A percentile compares a stretch with the other conserved stretches of the same genome.
Evolutionary conservation across 2,329 filamentous ascomycete genomes (phyloP).

Genomic region (Cladorrhinum sp.): DNA sequence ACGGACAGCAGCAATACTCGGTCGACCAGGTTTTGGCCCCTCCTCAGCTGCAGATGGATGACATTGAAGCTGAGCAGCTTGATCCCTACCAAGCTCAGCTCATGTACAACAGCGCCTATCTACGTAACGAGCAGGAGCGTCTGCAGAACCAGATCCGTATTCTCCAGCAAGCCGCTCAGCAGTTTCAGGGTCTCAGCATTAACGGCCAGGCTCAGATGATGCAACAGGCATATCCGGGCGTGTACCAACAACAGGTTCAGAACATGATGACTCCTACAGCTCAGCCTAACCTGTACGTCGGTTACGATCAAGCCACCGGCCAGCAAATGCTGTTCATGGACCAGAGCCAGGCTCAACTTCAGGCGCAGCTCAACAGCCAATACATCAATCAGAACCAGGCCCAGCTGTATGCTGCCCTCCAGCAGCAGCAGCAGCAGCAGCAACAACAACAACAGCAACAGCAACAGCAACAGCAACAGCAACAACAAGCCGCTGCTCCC

Average conservation of each 20-base stretch:
- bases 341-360: conserved; percentile 34
- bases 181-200: conserved; percentile 74
- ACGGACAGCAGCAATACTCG: conserved; percentile 57
- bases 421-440: conserved; percentile 34
- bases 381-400: conserved; percentile 47
- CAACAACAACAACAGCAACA: conserved; percentile 32
- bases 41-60: conserved; percentile 72
- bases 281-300: conserved; percentile 74
- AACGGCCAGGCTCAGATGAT: conserved; percentile 47
- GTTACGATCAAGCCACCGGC: conserved; percentile 82
- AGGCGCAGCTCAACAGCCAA: conserved; percentile 43
- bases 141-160: conserved; percentile 88
- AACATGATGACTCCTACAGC: conserved; percentile 53
- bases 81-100: conserved; percentile 88
- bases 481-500: conserved; percentile 54
- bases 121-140: conserved; percentile 91
- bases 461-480: conserved; percentile 2
- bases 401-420: conserved; percentile 34
- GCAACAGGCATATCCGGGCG: conserved; percentile 60
- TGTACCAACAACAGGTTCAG: conserved; percentile 48
- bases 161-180: conserved; percentile 78
- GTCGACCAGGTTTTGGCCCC: conserved; percentile 88
- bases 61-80: conserved; percentile 68
- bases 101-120: conserved; percentile 84
- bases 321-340: conserved; percentile 81